These are phyloP conservation scores for Pythium periplocum DNA, from an alignment of 352 stramenopile genomes.

Conservation along the genomic window DNA sequence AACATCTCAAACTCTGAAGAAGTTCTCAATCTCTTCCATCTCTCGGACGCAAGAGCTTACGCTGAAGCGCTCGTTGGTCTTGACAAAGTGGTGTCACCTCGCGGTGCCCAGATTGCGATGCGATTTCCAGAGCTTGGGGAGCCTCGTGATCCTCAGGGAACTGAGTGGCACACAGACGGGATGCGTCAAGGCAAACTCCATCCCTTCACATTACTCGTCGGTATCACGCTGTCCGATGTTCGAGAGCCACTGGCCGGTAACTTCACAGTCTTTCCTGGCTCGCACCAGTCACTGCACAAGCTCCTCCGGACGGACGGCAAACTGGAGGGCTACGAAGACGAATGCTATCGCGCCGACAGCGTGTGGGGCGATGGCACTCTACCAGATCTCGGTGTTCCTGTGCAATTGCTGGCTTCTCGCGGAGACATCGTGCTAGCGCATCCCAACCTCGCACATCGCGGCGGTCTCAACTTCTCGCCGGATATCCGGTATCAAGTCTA, in stretches of 20 bases:
- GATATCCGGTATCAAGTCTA: slow-evolving; percentile 82
- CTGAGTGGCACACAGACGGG: slow-evolving; percentile 80
- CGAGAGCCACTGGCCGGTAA: slow-evolving; percentile 54
- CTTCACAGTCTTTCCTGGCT: slow-evolving; percentile 69
- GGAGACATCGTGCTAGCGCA: slow-evolving; percentile 74
- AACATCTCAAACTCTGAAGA: slow-evolving; percentile 66
- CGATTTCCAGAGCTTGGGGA: slow-evolving; percentile 68
- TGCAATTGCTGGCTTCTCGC: slow-evolving; percentile 47
- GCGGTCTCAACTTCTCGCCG: slow-evolving; percentile 75
- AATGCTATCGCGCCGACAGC: slow-evolving; percentile 60
- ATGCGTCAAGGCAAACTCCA: slow-evolving; percentile 72
- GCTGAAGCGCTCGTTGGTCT: slow-evolving; percentile 55
- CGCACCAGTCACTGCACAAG: slow-evolving; percentile 44
- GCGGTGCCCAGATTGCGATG: slow-evolving; percentile 64
- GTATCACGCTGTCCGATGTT: slow-evolving; percentile 70
- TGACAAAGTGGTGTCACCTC: slow-evolving; percentile 36
- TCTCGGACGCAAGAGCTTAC: slow-evolving; percentile 44
- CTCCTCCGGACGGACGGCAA: slow-evolving; percentile 47
- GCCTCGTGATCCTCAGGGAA: slow-evolving; percentile 50
- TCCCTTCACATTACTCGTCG: slow-evolving; percentile 61
- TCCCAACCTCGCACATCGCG: slow-evolving; percentile 65
- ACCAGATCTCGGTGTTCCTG: slow-evolving; percentile 50
- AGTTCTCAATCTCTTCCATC: slow-evolving; percentile 53
- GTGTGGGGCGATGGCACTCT: slow-evolving; percentile 76
- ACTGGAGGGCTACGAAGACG: slow-evolving; percentile 43